Conservation (phyloP, 495 filamentous ascomycete genomes). For the Tirmania nivea region DNA sequence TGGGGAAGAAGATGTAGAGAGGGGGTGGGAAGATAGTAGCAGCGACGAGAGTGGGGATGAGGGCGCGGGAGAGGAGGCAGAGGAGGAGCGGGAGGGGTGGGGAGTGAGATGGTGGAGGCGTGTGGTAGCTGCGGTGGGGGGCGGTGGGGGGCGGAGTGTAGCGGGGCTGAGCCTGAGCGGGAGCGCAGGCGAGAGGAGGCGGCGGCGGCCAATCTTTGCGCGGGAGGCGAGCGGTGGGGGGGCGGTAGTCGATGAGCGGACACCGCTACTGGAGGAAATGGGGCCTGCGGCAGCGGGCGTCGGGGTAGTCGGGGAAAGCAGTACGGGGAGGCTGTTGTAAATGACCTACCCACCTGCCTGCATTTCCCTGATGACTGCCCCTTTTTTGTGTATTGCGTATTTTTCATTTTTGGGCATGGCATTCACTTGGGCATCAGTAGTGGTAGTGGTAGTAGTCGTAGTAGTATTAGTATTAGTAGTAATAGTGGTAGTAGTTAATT, state of each 20-base stretch:
- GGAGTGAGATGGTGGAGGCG: conserved; percentile 6
- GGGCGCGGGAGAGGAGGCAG: not conserved
- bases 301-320: not conserved
- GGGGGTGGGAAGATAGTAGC: not conserved
- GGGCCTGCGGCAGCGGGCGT: not conserved
- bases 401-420: not conserved
- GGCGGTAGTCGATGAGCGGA: not conserved
- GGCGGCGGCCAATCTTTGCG: too few relatives aligned
- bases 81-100: not conserved
- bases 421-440: not conserved
- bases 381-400: not conserved
- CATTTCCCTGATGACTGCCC: not conserved
- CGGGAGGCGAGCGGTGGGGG: not conserved
- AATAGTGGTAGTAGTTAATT: too few relatives aligned
- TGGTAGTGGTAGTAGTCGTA: too few relatives aligned
- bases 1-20: not conserved
- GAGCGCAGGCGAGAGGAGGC: not conserved
- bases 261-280: not conserved
- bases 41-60: not conserved
- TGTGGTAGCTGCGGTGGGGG: not conserved
- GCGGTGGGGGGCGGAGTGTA: not conserved
- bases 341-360: not conserved
- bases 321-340: not conserved
- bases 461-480: too few relatives aligned
- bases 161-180: conserved; percentile 1